These are phyloP conservation scores for Chaetomiaceae sp. DNA, from an alignment of 2,329 filamentous ascomycete genomes.

Conservation along the genomic window DNA sequence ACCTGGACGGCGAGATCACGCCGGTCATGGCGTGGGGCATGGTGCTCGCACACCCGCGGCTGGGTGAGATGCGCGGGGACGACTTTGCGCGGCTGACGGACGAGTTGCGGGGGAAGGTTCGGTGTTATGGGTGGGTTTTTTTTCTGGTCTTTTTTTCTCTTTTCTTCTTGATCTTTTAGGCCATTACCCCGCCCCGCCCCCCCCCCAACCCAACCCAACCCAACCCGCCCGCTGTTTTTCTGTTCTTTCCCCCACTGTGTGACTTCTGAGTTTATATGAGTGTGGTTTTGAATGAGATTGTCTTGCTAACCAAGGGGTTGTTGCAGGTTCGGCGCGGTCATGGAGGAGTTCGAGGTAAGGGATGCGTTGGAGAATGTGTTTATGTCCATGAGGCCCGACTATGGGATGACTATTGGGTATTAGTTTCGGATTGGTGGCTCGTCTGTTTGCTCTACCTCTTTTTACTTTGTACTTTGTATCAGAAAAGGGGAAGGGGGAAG, in stretches of 20 bases:
- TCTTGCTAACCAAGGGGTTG: too few relatives aligned
- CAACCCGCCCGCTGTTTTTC: too few relatives aligned
- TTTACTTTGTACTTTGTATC: too few relatives aligned
- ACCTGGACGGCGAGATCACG: constrained; percentile 85
- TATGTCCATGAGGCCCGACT: constrained; percentile 51
- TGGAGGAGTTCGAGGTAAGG: constrained; percentile 64
- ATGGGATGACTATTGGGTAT: constrained; percentile 18
- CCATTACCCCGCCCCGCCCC: too few relatives aligned
- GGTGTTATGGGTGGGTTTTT: constrained; percentile 81
- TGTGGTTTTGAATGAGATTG: not conserved
- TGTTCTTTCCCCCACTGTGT: too few relatives aligned
- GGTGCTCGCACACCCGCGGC: constrained; percentile 66
- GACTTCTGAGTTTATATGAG: not conserved
- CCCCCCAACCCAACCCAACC: too few relatives aligned
- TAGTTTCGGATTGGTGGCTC: constrained; percentile 6
- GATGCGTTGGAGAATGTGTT: constrained; percentile 73
- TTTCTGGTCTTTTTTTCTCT: constrained; percentile 7
- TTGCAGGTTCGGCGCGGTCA: constrained; percentile 59
- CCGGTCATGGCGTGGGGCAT: constrained; percentile 93
- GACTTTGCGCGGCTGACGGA: constrained; percentile 70
- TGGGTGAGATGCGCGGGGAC: constrained; percentile 57
- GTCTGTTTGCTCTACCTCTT: too few relatives aligned
- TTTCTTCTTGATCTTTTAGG: too few relatives aligned
- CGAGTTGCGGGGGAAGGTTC: constrained; percentile 72
- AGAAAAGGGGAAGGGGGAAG: not conserved